These are phyloP conservation scores for Verbascum thapsus DNA, from an alignment of 257 asterid species.

Conservation along the genomic window DNA sequence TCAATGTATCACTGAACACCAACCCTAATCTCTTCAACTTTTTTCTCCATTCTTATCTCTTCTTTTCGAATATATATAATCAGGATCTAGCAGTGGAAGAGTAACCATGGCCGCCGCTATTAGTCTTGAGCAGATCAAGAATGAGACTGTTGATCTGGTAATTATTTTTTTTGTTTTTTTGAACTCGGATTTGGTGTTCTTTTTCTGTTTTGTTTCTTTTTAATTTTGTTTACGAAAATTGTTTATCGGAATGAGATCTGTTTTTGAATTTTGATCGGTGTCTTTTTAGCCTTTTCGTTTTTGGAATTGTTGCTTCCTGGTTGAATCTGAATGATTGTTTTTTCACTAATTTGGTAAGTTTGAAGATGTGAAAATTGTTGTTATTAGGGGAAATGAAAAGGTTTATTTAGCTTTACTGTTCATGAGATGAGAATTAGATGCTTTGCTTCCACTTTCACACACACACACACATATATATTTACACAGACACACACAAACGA, in stretches of 20 bases:
- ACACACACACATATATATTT: neutral
- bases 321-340: no score
- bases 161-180: neutral
- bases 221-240: neutral
- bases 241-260: slow-evolving; percentile 15
- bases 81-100: neutral
- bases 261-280: neutral
- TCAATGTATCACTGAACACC: no score
- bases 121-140: slow-evolving; percentile 62
- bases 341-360: neutral
- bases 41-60: neutral
- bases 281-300: neutral
- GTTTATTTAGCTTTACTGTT: slow-evolving; percentile 6
- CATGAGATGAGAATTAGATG: slow-evolving; percentile 5
- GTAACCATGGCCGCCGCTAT: slow-evolving; percentile 40
- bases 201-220: neutral
- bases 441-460: slow-evolving; percentile 23
- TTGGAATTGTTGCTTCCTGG: no score
- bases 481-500: neutral
- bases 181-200: no score
- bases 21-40: neutral
- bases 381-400: slow-evolving; percentile 9
- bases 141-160: slow-evolving; percentile 70
- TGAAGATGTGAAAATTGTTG: slow-evolving; percentile 2
- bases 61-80: no score